Conservation (phyloP, 768 basidiomycete genomes). For the Mycena polygramma region DNA sequence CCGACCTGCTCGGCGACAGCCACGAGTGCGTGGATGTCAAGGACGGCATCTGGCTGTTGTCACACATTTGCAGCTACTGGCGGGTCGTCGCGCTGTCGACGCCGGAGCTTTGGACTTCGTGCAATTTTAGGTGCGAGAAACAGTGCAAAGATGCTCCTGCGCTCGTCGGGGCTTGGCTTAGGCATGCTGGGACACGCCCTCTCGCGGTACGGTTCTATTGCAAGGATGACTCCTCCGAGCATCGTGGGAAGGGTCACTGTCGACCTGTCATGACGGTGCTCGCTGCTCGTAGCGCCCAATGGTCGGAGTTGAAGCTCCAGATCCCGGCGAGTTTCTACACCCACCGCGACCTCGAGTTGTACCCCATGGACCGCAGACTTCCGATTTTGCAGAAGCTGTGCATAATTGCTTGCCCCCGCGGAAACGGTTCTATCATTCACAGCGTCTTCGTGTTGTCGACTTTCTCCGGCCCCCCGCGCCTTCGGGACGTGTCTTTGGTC, state of each 20-base stretch:
- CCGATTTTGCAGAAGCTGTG: constrained; percentile 6
- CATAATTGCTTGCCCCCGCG: too few relatives aligned
- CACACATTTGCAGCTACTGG: constrained; percentile 29
- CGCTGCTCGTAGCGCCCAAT: background rate
- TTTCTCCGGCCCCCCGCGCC: background rate
- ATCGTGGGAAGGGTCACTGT: background rate
- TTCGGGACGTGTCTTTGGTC: background rate
- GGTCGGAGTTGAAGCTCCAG: background rate
- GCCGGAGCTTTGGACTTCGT: constrained; percentile 9
- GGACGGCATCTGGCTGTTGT: constrained; percentile 11
- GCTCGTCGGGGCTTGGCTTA: constrained; percentile 1
- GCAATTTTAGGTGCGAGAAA: background rate
- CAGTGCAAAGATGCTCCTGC: background rate
- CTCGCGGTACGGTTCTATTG: constrained; percentile 7
- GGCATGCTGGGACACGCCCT: background rate
- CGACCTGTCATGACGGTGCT: background rate
- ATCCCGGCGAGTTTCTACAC: background rate
- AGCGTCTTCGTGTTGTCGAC: background rate
- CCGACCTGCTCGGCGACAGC: background rate
- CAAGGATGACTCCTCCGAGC: background rate
- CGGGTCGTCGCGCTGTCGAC: constrained; percentile 8
- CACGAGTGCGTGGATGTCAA: background rate
- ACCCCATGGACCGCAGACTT: background rate
- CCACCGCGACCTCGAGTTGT: too few relatives aligned
- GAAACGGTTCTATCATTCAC: background rate